phyloP scores from a whole-genome alignment of 768 basidiomycete genomes.

The Pulveroboletus sp. region DNA sequence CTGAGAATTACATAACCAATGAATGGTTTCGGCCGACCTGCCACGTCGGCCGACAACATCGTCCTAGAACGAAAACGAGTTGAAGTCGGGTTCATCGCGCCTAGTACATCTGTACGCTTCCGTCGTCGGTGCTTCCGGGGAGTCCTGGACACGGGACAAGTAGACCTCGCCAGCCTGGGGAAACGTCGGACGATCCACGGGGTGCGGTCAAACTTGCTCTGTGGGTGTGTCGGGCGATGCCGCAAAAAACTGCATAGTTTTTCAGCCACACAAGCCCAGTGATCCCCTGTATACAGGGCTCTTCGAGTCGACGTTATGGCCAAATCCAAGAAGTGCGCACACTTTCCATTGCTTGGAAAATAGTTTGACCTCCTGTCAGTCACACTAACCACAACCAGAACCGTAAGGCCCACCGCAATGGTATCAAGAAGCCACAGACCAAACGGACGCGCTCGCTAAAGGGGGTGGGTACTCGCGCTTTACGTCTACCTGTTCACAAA shows the following conservation, averaged over 20 bases:
- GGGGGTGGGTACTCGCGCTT: constrained; percentile 64
- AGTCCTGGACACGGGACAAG: too few species aligned
- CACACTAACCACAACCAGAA: constrained; percentile 95
- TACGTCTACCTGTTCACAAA: neutral
- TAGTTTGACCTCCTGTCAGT: constrained; percentile 35
- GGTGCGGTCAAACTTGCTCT: too few species aligned
- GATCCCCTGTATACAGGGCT: neutral
- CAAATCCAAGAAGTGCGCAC: constrained; percentile 93
- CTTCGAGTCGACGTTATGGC: constrained; percentile 55
- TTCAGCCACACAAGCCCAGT: constrained; percentile 28
- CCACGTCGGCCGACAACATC: constrained; percentile 9
- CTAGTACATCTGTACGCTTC: too few species aligned
- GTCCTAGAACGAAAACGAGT: too few species aligned
- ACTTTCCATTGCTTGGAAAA: constrained; percentile 4
- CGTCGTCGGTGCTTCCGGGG: too few species aligned
- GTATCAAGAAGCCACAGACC: constrained; percentile 80
- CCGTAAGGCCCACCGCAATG: constrained; percentile 97
- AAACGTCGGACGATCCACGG: too few species aligned
- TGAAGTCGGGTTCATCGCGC: too few species aligned
- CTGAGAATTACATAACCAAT: constrained; percentile 3
- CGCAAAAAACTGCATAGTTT: constrained; percentile 29
- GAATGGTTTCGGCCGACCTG: constrained; percentile 11
- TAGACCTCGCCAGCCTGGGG: too few species aligned
- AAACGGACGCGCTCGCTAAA: constrained; percentile 75
- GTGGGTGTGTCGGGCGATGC: constrained; percentile 14